These are phyloP conservation scores for Globisporangium yorkense DNA, from an alignment of 352 stramenopile genomes.

Conservation along the genomic window DNA sequence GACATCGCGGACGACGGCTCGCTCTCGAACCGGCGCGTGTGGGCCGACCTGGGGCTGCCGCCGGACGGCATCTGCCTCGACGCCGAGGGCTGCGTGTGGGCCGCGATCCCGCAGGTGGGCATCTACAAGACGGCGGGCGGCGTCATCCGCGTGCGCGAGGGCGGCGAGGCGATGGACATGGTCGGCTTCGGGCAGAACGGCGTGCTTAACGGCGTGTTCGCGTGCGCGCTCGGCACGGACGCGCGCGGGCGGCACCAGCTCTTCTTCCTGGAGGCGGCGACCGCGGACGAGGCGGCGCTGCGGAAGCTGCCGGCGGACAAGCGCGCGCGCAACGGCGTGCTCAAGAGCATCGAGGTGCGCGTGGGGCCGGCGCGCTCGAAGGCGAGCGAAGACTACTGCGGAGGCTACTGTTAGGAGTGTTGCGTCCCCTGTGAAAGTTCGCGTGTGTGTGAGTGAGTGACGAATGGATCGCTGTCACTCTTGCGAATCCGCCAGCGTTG, in stretches of 20 bases:
- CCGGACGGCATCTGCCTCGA: conserved; percentile 62
- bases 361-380: conserved; percentile 40
- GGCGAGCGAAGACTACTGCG: conserved; percentile 38
- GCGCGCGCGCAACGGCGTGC: conserved; percentile 27
- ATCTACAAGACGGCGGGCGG: conserved; percentile 41
- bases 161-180: conserved; percentile 45
- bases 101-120: conserved; percentile 42
- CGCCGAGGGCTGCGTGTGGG: conserved; percentile 63
- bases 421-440: neutral
- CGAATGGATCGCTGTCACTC: neutral
- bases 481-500: too few relatives aligned
- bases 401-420: conserved; percentile 45
- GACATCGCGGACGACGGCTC: conserved; percentile 44
- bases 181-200: conserved; percentile 56
- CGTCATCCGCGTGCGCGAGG: conserved; percentile 46
- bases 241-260: conserved; percentile 37
- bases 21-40: conserved; percentile 43
- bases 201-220: conserved; percentile 45
- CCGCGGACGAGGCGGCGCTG: conserved; percentile 34
- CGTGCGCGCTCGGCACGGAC: conserved; percentile 57
- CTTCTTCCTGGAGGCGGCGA: conserved; percentile 52
- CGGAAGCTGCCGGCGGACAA: conserved; percentile 27
- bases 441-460: neutral
- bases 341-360: conserved; percentile 43
- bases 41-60: conserved; percentile 42